Evolutionary conservation across 2,329 filamentous ascomycete species (phyloP).

Genomic region (Neonectria coccinea): DNA sequence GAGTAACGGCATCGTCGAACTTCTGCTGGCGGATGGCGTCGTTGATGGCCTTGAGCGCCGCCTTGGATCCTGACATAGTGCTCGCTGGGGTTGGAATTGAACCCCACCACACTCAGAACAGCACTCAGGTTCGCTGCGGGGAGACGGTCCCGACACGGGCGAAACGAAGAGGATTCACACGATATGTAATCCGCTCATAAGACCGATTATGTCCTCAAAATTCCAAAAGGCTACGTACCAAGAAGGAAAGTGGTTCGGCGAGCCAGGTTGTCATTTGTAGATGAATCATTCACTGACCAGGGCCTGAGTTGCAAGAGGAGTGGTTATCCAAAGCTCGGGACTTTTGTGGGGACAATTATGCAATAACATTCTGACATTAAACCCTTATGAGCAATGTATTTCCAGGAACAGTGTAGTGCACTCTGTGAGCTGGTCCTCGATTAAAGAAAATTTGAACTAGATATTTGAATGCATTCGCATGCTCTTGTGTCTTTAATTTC

Average conservation of each 20-base stretch:
- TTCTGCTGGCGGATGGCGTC: constrained; percentile 82
- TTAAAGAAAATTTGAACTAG: too few species aligned
- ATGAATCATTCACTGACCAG: neutral
- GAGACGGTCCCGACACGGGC: neutral
- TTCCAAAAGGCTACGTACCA: neutral
- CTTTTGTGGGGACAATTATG: constrained; percentile 7
- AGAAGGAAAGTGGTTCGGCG: neutral
- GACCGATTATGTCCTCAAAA: neutral
- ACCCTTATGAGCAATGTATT: neutral
- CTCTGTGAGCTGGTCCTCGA: too few species aligned
- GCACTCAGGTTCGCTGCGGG: constrained; percentile 2
- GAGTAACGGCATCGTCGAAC: constrained; percentile 78
- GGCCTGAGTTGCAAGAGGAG: neutral
- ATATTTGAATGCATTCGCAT: too few species aligned
- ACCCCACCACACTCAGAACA: constrained; percentile 34
- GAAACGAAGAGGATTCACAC: neutral
- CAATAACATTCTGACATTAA: neutral
- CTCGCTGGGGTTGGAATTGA: constrained; percentile 25
- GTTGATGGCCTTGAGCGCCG: constrained; percentile 83
- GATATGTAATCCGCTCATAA: constrained; percentile 3
- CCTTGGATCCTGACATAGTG: constrained; percentile 71
- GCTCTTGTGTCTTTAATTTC: neutral
- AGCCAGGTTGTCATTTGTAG: constrained; percentile 10
- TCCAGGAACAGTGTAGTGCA: neutral
- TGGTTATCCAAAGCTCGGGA: neutral